Percentiles rank a stretch among this genome's conserved stretches.
Evolutionary conservation across 2,329 filamentous ascomycete species (phyloP).

Genomic region (Calonectria henricotiae): DNA sequence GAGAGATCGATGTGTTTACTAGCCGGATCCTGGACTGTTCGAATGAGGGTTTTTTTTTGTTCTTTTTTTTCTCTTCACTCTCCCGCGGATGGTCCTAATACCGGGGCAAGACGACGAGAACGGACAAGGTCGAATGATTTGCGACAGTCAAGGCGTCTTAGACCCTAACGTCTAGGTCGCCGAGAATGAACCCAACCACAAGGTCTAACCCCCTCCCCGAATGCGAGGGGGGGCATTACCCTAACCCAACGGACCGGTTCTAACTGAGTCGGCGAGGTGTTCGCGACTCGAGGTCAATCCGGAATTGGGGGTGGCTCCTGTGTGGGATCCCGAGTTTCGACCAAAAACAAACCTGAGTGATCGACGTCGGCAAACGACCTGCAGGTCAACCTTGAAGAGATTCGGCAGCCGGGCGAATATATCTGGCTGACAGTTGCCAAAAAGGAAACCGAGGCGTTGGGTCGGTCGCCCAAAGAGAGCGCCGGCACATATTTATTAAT

Average conservation of each 20-base stretch:
- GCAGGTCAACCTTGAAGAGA: constrained; percentile 3
- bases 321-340: constrained; percentile 10
- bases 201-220: constrained; percentile 15
- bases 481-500: background rate
- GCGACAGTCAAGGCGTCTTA: constrained; percentile 3
- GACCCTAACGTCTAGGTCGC: background rate
- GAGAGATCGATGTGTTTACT: background rate
- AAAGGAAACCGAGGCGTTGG: constrained; percentile 11
- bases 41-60: background rate
- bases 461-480: constrained; percentile 9
- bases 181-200: constrained; percentile 2
- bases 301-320: background rate
- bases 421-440: constrained; percentile 7
- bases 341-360: constrained; percentile 25
- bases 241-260: constrained; percentile 12
- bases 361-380: constrained; percentile 27
- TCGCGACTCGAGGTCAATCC: constrained; percentile 15
- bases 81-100: background rate
- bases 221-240: constrained; percentile 12
- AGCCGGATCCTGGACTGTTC: background rate
- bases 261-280: constrained; percentile 11
- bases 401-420: constrained; percentile 5
- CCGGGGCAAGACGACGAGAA: background rate
- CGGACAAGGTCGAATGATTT: constrained; percentile 13
- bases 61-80: no score